A percentile compares a stretch with the other conserved stretches of the same genome.
These are phyloP conservation scores for Kurtzmaniella quercitrusa DNA, from an alignment of 1,139 yeast species.

Conservation along the genomic window DNA sequence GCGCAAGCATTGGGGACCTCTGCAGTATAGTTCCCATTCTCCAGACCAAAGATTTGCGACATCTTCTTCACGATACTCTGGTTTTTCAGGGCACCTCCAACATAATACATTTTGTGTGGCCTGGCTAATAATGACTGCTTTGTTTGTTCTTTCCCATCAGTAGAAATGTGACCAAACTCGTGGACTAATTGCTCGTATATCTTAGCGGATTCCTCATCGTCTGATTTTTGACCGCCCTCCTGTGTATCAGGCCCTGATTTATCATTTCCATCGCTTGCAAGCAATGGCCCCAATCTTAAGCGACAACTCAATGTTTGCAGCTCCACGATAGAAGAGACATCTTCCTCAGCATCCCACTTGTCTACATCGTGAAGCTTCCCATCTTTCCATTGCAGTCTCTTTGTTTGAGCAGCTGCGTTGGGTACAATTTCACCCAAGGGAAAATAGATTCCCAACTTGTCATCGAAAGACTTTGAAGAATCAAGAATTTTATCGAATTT, in stretches of 20 bases:
- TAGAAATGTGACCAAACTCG: slow-evolving; percentile 39
- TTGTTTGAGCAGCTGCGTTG: slow-evolving; percentile 58
- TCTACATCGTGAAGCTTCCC: slow-evolving; percentile 18
- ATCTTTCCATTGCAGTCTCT: slow-evolving; percentile 39
- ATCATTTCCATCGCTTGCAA: slow-evolving; percentile 17
- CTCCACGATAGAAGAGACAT: slow-evolving; percentile 75
- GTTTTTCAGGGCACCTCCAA: slow-evolving; percentile 86
- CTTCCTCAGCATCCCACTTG: slow-evolving; percentile 52
- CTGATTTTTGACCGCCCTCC: too few relatives aligned
- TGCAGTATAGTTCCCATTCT: slow-evolving; percentile 61
- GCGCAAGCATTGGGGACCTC: slow-evolving; percentile 92
- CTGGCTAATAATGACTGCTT: slow-evolving; percentile 41
- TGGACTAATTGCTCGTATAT: slow-evolving; percentile 20
- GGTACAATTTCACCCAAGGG: slow-evolving; percentile 91
- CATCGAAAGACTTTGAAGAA: slow-evolving; percentile 27
- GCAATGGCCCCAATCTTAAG: slow-evolving; percentile 72
- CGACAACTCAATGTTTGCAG: slow-evolving; percentile 85
- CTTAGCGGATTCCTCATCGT: slow-evolving; percentile 10
- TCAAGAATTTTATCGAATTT: slow-evolving; percentile 58
- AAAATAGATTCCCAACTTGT: slow-evolving; percentile 72
- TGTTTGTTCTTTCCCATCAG: slow-evolving; percentile 49
- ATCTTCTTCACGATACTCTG: slow-evolving; percentile 61
- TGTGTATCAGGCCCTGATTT: too few relatives aligned
- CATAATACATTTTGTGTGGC: slow-evolving; percentile 73
- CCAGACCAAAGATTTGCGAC: slow-evolving; percentile 65